Conservation (phyloP, 306 rosid species). For the Cucurbita maxima region DNA sequence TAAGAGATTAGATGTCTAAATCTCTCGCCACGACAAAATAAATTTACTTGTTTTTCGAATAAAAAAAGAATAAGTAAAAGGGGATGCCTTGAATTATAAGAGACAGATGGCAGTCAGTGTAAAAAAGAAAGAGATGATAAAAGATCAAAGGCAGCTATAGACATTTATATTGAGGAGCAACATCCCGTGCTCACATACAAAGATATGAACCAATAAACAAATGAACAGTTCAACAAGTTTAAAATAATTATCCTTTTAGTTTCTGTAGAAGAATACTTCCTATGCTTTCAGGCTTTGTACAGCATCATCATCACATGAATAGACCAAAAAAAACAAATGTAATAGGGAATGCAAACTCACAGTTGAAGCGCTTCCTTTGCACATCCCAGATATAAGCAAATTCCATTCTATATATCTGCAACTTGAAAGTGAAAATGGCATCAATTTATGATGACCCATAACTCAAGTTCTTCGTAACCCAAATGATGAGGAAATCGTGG, state of each 20-base stretch:
- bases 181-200: background rate
- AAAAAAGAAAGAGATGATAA: background rate
- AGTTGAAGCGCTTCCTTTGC: background rate
- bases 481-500: background rate
- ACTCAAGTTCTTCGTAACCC: background rate
- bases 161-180: background rate
- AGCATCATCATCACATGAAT: background rate
- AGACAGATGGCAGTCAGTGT: background rate
- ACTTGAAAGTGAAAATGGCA: background rate
- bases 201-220: slow-evolving; percentile 5
- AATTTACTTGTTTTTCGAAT: background rate
- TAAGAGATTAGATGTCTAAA: too few species aligned
- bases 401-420: background rate
- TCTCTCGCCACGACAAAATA: too few species aligned
- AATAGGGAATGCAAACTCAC: background rate
- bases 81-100: background rate
- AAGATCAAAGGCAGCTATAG: background rate
- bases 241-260: background rate
- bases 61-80: background rate
- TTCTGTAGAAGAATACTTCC: background rate
- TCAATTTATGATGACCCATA: background rate
- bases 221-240: background rate
- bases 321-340: background rate
- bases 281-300: slow-evolving; percentile 3
- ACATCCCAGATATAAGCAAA: background rate